Evolutionary conservation across 2,329 filamentous ascomycete species (phyloP).

Genomic region (Cladophialophora immunda): DNA sequence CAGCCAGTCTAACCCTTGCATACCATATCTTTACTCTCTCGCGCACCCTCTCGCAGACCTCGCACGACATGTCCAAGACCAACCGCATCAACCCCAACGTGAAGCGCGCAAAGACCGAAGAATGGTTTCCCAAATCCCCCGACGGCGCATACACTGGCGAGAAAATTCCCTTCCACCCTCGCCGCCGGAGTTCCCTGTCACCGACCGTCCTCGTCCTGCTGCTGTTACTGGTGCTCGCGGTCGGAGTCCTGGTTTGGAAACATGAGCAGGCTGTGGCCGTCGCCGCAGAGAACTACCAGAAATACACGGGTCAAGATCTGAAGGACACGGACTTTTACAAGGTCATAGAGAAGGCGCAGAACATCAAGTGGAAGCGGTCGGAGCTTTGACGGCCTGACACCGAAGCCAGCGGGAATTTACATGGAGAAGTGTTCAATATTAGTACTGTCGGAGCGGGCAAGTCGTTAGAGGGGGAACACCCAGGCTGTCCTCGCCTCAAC

Average conservation of each 20-base stretch:
- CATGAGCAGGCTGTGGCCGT: conserved; percentile 14
- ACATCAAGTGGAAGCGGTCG: conserved; percentile 20
- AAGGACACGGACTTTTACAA: conserved; percentile 22
- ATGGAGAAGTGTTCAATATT: neutral
- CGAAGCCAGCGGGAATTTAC: neutral
- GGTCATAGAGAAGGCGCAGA: conserved; percentile 23
- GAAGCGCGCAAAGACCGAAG: conserved; percentile 18
- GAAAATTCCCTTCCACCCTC: conserved; percentile 18
- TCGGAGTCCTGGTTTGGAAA: conserved; percentile 14
- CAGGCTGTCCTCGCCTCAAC: no score
- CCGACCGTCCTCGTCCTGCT: conserved; percentile 17
- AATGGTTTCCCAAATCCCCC: conserved; percentile 25
- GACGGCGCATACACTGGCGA: conserved; percentile 25
- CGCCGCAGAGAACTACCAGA: conserved; percentile 23
- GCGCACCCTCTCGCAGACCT: neutral
- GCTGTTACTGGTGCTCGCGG: conserved; percentile 12
- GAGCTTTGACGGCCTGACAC: conserved; percentile 5
- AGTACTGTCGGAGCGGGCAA: neutral
- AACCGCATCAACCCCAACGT: conserved; percentile 22
- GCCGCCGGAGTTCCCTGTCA: conserved; percentile 1
- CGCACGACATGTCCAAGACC: conserved; percentile 1
- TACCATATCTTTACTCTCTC: neutral
- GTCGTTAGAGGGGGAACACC: neutral
- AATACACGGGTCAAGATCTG: conserved; percentile 16
- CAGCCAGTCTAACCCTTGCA: conserved; percentile 1